A percentile compares a stretch with the other conserved stretches of the same genome.
These are phyloP conservation scores for Rosa hybrid DNA, from an alignment of 331 rosid genomes.

Conservation along the genomic window DNA sequence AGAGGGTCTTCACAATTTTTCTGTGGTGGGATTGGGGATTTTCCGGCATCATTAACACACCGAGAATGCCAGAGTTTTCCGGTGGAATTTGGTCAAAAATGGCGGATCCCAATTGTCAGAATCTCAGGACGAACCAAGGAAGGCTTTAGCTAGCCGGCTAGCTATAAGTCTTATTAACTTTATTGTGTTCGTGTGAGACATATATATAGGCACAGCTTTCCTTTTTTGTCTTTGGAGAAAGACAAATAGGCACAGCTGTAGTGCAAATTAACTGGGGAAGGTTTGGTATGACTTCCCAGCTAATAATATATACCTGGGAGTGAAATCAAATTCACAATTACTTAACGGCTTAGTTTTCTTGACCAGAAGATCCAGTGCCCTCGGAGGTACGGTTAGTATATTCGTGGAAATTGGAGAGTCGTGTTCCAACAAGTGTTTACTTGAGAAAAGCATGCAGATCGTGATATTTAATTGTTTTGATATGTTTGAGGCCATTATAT, in stretches of 20 bases:
- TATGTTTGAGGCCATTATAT: too few relatives aligned
- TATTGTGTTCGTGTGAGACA: not conserved
- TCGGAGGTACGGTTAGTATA: not conserved
- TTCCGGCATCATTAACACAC: not conserved
- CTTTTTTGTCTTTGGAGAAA: too few relatives aligned
- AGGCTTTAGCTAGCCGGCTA: not conserved
- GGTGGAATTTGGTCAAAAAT: not conserved
- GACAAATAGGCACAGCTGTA: not conserved
- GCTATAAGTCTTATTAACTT: not conserved
- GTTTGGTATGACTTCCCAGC: not conserved
- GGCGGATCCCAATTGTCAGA: not conserved
- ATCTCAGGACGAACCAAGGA: not conserved
- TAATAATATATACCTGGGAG: too few relatives aligned
- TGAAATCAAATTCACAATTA: not conserved
- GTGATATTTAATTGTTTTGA: too few relatives aligned
- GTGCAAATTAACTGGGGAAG: not conserved
- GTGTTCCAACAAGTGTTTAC: not conserved
- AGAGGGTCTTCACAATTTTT: conserved; percentile 19
- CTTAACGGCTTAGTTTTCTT: not conserved
- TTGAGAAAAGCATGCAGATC: too few relatives aligned
- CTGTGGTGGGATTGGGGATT: not conserved
- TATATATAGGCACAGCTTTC: too few relatives aligned
- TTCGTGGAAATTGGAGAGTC: not conserved
- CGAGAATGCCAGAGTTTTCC: not conserved
- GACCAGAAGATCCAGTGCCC: not conserved